Evolutionary conservation across 306 rosid genomes (phyloP).

Genomic region (Chamaecrista fasciculata): DNA sequence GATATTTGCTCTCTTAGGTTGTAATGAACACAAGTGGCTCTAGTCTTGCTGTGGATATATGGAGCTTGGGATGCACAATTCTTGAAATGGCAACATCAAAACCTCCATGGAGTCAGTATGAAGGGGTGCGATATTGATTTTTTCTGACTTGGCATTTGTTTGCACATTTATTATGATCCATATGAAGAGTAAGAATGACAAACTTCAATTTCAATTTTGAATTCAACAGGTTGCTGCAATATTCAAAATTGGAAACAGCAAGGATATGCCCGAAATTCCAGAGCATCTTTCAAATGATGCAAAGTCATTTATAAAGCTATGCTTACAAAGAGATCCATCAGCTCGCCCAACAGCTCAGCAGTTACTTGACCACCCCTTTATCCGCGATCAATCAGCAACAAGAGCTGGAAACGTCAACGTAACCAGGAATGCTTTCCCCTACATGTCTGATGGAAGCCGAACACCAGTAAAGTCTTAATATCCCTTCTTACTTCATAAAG

Average conservation of each 20-base stretch:
- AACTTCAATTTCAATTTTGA: slow-evolving; percentile 19
- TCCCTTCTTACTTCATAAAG: background rate
- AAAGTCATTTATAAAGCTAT: slow-evolving; percentile 48
- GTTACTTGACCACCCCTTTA: slow-evolving; percentile 73
- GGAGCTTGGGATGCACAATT: slow-evolving; percentile 83
- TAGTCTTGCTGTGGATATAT: slow-evolving; percentile 69
- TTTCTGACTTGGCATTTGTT: background rate
- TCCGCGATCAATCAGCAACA: slow-evolving; percentile 71
- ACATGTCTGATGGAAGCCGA: slow-evolving; percentile 72
- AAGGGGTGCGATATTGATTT: slow-evolving; percentile 52
- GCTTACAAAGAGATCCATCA: slow-evolving; percentile 63
- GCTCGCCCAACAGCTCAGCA: slow-evolving; percentile 53
- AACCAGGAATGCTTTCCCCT: slow-evolving; percentile 65
- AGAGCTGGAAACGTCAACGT: slow-evolving; percentile 56
- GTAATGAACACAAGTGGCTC: slow-evolving; percentile 61
- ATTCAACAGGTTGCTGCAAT: slow-evolving; percentile 65
- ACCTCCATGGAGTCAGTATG: slow-evolving; percentile 78
- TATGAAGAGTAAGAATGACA: slow-evolving; percentile 16
- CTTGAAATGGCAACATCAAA: slow-evolving; percentile 78
- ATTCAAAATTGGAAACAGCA: slow-evolving; percentile 70
- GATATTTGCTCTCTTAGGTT: slow-evolving; percentile 45
- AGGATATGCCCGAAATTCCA: slow-evolving; percentile 65
- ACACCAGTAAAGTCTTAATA: slow-evolving; percentile 61
- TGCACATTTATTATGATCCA: slow-evolving; percentile 4
- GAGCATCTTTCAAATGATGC: slow-evolving; percentile 64